Base-by-base conservation (phyloP, 768 basidiomycete species). In the Amanita inopinata region DNA sequence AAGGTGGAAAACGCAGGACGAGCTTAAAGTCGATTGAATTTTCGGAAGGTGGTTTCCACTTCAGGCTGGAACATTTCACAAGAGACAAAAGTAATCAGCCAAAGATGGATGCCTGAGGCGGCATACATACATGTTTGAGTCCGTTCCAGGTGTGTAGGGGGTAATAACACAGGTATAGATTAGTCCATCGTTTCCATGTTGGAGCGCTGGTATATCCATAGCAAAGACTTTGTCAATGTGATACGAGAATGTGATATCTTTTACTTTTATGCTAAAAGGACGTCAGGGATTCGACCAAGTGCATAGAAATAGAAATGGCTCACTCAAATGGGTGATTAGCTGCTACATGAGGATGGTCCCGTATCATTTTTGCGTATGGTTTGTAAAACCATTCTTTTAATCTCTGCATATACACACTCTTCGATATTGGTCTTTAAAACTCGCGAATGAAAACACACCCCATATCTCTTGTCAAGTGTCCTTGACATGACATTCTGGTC, bases 1-100 rank as follows among this genome's bases (percentile, higher is more conserved):
- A 59, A 1, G 90, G 77, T 0, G 94, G 92, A 59, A 98, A 99
- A 23, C 90, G 82, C n/a, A 99, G 67, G 37, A 92, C 75, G 20
- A 98, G 81, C 59, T 91, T 90, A 70, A 99, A 98, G 61, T 99
- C 96, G 53, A 98, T 83, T 1, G 92, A 93, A 58, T 99, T 99
- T 57, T 98, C 94, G 1, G 84, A 87, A 0, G 96, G 92, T 1
- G 93, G 92, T 61, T 99, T 99, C 96, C 96, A 99, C 62, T 99
- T 99, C 55, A 99, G 61, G 49, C 94, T 98, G n/a, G n/a, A n/a
- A n/a, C n/a, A n/a, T n/a, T n/a, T n/a, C n/a, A n/a, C n/a, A n/a
- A 51, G 10, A 19, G n/a, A 8, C 19, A 40, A 24, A 12, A 35
- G 49, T 17, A 23, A 8, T 35, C 36, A 48, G 47, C 24, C 43